Evolutionary conservation across 345 rosid genomes (phyloP).

Genomic region (Citropsis articulata): DNA sequence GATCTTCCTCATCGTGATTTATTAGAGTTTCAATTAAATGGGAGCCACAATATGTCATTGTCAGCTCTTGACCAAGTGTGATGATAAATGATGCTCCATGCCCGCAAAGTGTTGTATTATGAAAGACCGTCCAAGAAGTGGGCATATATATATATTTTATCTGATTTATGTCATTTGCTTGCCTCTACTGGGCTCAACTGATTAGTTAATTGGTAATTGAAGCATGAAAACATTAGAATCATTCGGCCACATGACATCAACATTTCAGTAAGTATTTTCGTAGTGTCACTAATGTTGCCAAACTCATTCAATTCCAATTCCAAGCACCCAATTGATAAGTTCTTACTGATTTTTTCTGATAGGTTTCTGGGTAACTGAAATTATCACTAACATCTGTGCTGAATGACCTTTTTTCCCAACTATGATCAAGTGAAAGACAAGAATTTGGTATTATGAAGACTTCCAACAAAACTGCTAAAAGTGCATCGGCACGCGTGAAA

Average conservation of each 20-base stretch:
- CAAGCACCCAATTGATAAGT: background rate
- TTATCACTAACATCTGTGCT: background rate
- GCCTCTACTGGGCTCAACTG: background rate
- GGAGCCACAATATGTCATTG: too few relatives aligned
- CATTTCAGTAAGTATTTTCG: background rate
- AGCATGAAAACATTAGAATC: background rate
- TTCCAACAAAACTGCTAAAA: too few relatives aligned
- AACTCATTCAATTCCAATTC: background rate
- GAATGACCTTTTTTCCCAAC: background rate
- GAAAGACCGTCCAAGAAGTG: background rate
- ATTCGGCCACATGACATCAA: background rate
- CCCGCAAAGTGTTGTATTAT: too few relatives aligned
- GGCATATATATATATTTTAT: background rate
- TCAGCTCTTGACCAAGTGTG: too few relatives aligned
- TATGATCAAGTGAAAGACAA: background rate
- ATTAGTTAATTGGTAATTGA: background rate
- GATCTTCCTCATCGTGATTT: too few relatives aligned
- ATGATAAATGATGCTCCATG: too few relatives aligned
- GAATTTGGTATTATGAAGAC: background rate
- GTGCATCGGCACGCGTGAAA: too few relatives aligned
- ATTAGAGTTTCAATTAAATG: too few relatives aligned
- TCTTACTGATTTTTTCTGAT: background rate
- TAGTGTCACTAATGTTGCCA: background rate
- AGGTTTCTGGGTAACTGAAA: background rate
- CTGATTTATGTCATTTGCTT: constrained; percentile 1